Evolutionary conservation across 2,329 filamentous ascomycete species (phyloP).

Genomic region (Alternaria ethzedia): DNA sequence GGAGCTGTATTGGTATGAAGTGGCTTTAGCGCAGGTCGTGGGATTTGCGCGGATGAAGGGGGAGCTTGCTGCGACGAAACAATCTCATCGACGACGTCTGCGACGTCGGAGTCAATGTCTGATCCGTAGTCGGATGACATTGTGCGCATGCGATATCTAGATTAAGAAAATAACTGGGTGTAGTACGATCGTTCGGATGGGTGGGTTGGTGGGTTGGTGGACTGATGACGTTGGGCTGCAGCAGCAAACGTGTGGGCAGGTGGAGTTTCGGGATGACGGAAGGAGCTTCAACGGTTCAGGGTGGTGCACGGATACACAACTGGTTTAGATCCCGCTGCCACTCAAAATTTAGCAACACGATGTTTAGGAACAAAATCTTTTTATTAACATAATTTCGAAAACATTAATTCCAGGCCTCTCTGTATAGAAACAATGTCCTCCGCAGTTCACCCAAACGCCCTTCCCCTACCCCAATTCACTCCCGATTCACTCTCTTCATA

Average conservation of each 20-base stretch:
- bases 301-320: not conserved
- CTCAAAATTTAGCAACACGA: too few relatives aligned
- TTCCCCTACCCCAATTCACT: not conserved
- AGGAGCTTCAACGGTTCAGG: not conserved
- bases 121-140: not conserved
- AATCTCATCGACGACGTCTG: not conserved
- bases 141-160: not conserved
- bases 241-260: not conserved
- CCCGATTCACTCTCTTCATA: too few relatives aligned
- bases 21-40: not conserved
- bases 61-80: not conserved
- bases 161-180: too few relatives aligned
- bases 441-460: not conserved
- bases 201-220: not conserved
- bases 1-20: accelerated
- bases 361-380: too few relatives aligned
- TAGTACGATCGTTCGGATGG: not conserved
- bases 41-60: not conserved
- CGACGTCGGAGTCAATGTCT: not conserved
- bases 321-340: not conserved
- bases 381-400: too few relatives aligned
- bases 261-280: not conserved
- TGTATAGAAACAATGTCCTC: too few relatives aligned
- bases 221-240: not conserved
- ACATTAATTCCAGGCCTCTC: too few relatives aligned